A percentile compares a stretch with the other conserved stretches of the same genome.
Conservation (phyloP, 1,284 basidiomycete species). For the Thecaphora thlaspeos region DNA sequence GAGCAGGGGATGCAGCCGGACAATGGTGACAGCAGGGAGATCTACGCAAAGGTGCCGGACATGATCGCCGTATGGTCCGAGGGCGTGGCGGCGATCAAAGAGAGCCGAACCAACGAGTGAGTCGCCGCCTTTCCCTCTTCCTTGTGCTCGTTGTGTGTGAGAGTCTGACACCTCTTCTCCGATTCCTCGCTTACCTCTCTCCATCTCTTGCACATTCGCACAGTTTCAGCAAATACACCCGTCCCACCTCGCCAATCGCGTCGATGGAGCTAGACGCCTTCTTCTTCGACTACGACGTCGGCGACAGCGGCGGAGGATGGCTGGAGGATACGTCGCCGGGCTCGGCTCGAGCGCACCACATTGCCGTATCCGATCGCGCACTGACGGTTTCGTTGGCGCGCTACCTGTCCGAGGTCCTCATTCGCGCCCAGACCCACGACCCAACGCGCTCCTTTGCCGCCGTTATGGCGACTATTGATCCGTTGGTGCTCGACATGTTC, state of each 20-base stretch:
- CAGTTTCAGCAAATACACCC: constrained; percentile 13
- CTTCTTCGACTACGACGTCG: constrained; percentile 27
- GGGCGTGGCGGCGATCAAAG: constrained; percentile 42
- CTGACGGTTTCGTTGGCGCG: constrained; percentile 23
- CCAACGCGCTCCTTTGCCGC: constrained; percentile 12
- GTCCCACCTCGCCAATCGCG: constrained; percentile 30
- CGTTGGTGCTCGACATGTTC: constrained; percentile 49
- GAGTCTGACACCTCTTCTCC: no score
- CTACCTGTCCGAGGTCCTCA: constrained; percentile 32
- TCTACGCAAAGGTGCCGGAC: constrained; percentile 28
- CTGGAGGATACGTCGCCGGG: constrained; percentile 48
- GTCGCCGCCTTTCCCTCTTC: no score
- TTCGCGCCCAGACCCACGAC: constrained; percentile 24
- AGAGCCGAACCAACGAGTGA: constrained; percentile 17
- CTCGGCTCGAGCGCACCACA: constrained; percentile 31
- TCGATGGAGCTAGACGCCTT: constrained; percentile 30
- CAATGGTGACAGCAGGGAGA: neutral
- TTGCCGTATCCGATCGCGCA: constrained; percentile 36
- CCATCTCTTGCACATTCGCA: no score
- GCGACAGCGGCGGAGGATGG: constrained; percentile 29
- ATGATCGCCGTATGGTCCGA: constrained; percentile 52
- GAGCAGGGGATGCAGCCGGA: no score
- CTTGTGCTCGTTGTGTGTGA: no score
- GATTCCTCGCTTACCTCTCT: no score
- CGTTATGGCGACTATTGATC: constrained; percentile 39